Conservation (phyloP, 2,329 filamentous ascomycete genomes). For the Pseudogymnoascus sp. region DNA sequence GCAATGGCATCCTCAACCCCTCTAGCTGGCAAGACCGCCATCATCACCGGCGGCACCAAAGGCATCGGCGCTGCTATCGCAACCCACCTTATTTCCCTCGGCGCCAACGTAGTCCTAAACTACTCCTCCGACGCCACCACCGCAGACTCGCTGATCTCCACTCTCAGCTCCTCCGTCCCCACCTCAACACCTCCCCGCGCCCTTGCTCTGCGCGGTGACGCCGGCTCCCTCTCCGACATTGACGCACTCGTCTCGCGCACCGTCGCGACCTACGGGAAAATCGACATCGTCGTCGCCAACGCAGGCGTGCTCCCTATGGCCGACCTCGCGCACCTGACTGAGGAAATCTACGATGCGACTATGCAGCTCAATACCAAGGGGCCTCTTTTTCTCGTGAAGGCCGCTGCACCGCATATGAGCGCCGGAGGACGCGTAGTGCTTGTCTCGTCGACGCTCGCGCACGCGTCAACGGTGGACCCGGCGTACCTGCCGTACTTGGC, state of each 20-base stretch:
- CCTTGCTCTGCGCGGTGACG: constrained; percentile 50
- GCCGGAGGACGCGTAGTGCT: constrained; percentile 44
- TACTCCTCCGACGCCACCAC: constrained; percentile 41
- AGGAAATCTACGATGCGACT: constrained; percentile 42
- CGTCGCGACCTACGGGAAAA: constrained; percentile 43
- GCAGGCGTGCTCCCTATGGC: constrained; percentile 45
- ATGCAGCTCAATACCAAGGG: constrained; percentile 52
- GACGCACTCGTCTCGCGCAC: constrained; percentile 42
- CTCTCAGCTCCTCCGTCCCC: constrained; percentile 37
- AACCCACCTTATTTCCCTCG: constrained; percentile 47
- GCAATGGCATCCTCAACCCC: background rate
- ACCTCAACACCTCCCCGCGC: constrained; percentile 28
- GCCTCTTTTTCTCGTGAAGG: constrained; percentile 46
- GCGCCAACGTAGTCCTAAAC: constrained; percentile 52
- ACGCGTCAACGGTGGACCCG: constrained; percentile 32
- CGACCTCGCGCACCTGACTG: constrained; percentile 41
- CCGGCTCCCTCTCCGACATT: constrained; percentile 38
- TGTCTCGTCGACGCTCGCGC: constrained; percentile 39
- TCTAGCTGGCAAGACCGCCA: constrained; percentile 35
- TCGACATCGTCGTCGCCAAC: constrained; percentile 53
- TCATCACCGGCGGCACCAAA: constrained; percentile 50
- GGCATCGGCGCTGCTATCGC: constrained; percentile 55
- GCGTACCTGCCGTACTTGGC: constrained; percentile 40
- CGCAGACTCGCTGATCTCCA: constrained; percentile 41
- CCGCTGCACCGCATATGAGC: constrained; percentile 44